Evolutionary conservation across 73 alveolate species (phyloP).

Genomic region (Tetrahymena thermophila): DNA sequence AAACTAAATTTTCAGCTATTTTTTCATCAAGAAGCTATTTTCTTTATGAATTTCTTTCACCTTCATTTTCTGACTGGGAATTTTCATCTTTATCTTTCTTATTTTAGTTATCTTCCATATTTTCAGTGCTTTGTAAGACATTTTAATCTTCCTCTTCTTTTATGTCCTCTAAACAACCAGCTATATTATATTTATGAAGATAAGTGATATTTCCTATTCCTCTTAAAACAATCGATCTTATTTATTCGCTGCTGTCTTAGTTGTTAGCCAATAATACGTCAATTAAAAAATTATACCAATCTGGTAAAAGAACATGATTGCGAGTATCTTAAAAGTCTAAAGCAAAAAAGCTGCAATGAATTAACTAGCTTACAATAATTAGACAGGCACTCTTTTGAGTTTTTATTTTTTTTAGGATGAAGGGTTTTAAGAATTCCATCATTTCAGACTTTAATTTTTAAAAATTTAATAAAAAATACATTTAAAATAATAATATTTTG

Average conservation of each 20-base stretch:
- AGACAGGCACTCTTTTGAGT: not conserved
- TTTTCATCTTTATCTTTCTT: not conserved
- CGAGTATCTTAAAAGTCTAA: not conserved
- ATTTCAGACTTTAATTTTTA: not conserved
- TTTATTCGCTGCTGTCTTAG: not conserved
- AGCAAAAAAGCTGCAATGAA: not conserved
- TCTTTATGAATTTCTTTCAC: not conserved
- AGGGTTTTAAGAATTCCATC: not conserved
- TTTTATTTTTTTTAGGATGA: not conserved
- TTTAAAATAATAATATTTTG: not conserved
- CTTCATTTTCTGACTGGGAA: not conserved
- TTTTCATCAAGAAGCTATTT: not conserved
- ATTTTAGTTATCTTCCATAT: not conserved
- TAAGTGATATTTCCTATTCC: not conserved
- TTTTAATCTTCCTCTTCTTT: not conserved
- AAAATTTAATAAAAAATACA: no score
- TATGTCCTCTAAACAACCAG: not conserved
- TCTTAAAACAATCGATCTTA: not conserved
- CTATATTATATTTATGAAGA: not conserved
- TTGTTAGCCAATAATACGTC: not conserved
- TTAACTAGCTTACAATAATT: not conserved
- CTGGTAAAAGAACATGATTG: not conserved
- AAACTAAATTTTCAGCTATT: not conserved
- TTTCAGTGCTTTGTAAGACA: not conserved
- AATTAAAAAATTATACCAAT: not conserved